Evolutionary conservation across 331 rosid species (phyloP).

Genomic region (Telfairia occidentalis): DNA sequence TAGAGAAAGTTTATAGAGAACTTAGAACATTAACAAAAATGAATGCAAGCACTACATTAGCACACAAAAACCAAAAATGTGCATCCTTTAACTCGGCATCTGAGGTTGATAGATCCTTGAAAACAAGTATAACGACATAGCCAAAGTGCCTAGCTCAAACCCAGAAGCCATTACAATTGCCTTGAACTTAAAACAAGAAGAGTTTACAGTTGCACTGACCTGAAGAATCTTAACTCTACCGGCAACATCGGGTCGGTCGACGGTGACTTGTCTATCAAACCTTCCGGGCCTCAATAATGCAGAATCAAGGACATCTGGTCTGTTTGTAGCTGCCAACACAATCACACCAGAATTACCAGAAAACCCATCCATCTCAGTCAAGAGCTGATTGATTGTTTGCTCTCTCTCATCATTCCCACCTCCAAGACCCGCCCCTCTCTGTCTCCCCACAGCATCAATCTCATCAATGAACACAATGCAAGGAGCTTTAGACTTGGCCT

Average conservation of each 20-base stretch:
- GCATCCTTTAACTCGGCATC: neutral
- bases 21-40: neutral
- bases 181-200: neutral
- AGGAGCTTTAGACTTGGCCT: slow-evolving; percentile 93
- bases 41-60: neutral
- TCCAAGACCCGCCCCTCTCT: slow-evolving; percentile 98
- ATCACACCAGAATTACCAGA: slow-evolving; percentile 95
- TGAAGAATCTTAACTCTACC: slow-evolving; percentile 95
- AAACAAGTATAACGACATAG: neutral
- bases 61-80: neutral
- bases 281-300: slow-evolving; percentile 89
- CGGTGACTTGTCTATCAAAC: slow-evolving; percentile 93
- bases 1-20: neutral
- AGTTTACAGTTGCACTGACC: slow-evolving; percentile 24
- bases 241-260: slow-evolving; percentile 95
- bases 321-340: slow-evolving; percentile 92
- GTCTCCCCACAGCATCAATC: slow-evolving; percentile 95
- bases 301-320: slow-evolving; percentile 91
- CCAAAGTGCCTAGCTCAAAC: neutral
- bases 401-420: slow-evolving; percentile 99
- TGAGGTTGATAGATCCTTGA: neutral
- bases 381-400: slow-evolving; percentile 91
- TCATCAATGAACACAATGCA: slow-evolving; percentile 98
- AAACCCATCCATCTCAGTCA: slow-evolving; percentile 99
- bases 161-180: neutral